phyloP scores from a whole-genome alignment of 208 protist species.

The Trypanosoma conorhini region DNA sequence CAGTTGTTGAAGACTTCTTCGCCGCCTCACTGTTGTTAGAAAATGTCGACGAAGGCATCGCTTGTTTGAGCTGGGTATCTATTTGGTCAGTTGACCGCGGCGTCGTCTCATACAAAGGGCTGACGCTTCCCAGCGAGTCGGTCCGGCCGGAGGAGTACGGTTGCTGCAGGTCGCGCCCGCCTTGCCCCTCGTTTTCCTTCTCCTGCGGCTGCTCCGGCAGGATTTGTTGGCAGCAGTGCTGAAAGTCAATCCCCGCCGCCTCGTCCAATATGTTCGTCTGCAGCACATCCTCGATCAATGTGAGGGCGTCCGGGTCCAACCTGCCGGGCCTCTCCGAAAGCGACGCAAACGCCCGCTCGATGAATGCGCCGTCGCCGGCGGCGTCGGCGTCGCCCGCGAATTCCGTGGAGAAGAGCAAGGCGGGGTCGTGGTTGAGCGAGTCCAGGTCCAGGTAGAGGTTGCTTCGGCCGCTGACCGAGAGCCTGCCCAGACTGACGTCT shows the following conservation, averaged over 20 bases:
- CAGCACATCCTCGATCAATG: constrained; percentile 7
- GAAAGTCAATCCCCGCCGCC: not conserved
- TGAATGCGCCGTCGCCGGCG: not conserved
- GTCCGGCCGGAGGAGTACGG: not conserved
- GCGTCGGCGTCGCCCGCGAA: not conserved
- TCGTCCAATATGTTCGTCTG: constrained; percentile 2
- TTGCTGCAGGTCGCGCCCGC: not conserved
- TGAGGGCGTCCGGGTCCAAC: constrained; percentile 12
- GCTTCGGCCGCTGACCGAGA: not conserved
- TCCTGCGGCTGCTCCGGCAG: not conserved
- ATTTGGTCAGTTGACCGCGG: constrained; percentile 3
- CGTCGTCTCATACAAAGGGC: constrained; percentile 5
- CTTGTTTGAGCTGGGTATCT: not conserved
- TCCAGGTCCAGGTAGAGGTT: constrained; percentile 5
- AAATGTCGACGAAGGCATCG: not conserved
- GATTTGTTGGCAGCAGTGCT: not conserved
- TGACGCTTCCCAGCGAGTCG: constrained; percentile 10
- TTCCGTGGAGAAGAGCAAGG: not conserved
- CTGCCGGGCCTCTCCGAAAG: constrained; percentile 5
- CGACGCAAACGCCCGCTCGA: not conserved
- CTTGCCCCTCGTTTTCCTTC: not conserved
- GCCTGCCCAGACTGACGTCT: constrained; percentile 1
- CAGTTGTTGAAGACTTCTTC: not conserved
- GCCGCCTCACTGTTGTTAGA: constrained; percentile 1
- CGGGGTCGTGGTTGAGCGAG: constrained; percentile 1